A percentile compares a stretch with the other conserved stretches of the same genome.
phyloP scores from a whole-genome alignment of 2,329 filamentous ascomycete genomes.

The Beauveria varroae region DNA sequence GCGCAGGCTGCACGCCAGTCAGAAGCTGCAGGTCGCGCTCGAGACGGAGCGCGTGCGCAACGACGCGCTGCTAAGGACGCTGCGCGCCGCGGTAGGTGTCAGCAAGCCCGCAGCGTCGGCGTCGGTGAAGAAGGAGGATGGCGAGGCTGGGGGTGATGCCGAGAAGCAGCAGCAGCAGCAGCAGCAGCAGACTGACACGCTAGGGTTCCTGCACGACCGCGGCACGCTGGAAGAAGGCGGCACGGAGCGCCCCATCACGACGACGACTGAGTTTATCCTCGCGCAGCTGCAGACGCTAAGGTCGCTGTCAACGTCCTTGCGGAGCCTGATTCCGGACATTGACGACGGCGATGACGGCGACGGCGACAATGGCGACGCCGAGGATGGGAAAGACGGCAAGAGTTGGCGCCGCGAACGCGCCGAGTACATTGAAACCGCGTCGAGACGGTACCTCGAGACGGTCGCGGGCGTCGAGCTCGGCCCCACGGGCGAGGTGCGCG shows the following conservation, averaged over 20 bases:
- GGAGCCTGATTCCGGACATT: constrained; percentile 59
- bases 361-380: constrained; percentile 23
- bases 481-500: constrained; percentile 51
- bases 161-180: background rate
- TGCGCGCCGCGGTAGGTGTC: constrained; percentile 41
- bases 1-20: constrained; percentile 68
- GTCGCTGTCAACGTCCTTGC: constrained; percentile 52
- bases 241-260: constrained; percentile 51
- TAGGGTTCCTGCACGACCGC: constrained; percentile 52
- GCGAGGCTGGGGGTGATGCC: background rate
- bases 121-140: constrained; percentile 9
- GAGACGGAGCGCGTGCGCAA: constrained; percentile 65
- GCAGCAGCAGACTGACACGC: constrained; percentile 20
- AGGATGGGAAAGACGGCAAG: constrained; percentile 29
- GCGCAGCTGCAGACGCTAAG: constrained; percentile 77
- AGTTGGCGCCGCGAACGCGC: constrained; percentile 63
- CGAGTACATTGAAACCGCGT: constrained; percentile 77
- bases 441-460: constrained; percentile 66
- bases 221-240: constrained; percentile 44
- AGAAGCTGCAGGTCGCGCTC: constrained; percentile 63
- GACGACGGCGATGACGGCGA: constrained; percentile 16
- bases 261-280: constrained; percentile 70
- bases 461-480: constrained; percentile 60
- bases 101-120: constrained; percentile 14
- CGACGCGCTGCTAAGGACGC: constrained; percentile 56